Evolutionary conservation across 2,329 filamentous ascomycete genomes (phyloP).

Genomic region (Tolypocladium endophyticum): DNA sequence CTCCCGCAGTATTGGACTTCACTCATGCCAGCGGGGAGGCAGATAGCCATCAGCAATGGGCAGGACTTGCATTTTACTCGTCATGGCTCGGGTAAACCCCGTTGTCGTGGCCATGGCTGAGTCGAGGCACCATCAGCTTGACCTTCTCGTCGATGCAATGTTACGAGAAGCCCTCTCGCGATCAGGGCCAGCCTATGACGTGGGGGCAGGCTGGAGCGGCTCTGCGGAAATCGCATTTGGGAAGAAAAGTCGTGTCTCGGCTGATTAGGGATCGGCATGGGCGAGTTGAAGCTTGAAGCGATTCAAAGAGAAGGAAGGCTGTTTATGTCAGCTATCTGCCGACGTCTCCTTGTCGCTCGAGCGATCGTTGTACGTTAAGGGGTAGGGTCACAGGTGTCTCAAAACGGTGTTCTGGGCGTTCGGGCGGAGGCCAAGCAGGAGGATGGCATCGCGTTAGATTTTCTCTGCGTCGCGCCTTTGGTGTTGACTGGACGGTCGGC

Average conservation of each 20-base stretch:
- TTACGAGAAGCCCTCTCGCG: not conserved
- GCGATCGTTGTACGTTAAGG: not conserved
- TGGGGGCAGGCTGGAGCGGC: not conserved
- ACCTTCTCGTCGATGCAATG: not conserved
- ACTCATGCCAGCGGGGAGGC: not conserved
- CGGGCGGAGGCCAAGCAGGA: not conserved
- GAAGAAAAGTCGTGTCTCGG: not conserved
- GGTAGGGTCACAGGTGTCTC: not conserved
- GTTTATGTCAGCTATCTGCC: not conserved
- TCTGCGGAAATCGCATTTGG: not conserved
- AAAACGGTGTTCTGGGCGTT: not conserved
- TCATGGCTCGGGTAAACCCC: not conserved
- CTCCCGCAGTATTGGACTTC: not conserved
- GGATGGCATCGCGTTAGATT: not conserved
- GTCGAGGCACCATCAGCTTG: not conserved
- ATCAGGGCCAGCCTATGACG: not conserved
- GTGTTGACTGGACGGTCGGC: not conserved
- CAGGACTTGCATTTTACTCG: not conserved
- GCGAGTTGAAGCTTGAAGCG: not conserved
- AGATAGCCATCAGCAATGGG: not conserved
- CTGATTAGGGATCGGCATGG: not conserved
- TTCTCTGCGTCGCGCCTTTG: not conserved
- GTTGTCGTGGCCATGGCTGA: not conserved
- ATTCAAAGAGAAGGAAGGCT: not conserved
- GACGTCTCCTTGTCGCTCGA: not conserved